A percentile compares a stretch with the other conserved stretches of the same genome.
Evolutionary conservation across 768 basidiomycete genomes (phyloP).

Genomic region (Boletus barrowsii): DNA sequence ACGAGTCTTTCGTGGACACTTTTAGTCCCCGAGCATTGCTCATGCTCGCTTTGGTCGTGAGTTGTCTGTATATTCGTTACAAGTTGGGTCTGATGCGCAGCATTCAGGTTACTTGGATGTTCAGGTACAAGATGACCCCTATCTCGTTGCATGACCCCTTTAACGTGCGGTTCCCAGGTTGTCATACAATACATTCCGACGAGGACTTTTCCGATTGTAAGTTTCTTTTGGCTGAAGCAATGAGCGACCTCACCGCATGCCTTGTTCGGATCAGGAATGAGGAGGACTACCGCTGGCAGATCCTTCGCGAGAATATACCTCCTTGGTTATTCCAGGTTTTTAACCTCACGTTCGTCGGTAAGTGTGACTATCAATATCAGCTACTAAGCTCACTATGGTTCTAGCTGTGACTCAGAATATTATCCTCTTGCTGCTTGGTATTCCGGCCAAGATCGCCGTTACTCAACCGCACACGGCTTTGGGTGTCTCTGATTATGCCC

Average conservation of each 20-base stretch:
- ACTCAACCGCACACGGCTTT: slow-evolving; percentile 53
- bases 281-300: slow-evolving; percentile 91
- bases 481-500: slow-evolving; percentile 55
- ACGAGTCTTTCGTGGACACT: slow-evolving; percentile 33
- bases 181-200: slow-evolving; percentile 77
- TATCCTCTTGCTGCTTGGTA: slow-evolving; percentile 67
- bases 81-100: neutral
- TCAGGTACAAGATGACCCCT: slow-evolving; percentile 37
- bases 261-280: slow-evolving; percentile 49
- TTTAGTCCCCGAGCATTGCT: slow-evolving; percentile 71
- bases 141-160: slow-evolving; percentile 16
- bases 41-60: slow-evolving; percentile 67
- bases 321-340: slow-evolving; percentile 55
- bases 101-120: slow-evolving; percentile 54
- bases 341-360: slow-evolving; percentile 66
- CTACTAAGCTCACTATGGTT: slow-evolving; percentile 1
- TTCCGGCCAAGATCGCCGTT: slow-evolving; percentile 58
- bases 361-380: slow-evolving; percentile 11
- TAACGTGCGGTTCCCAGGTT: slow-evolving; percentile 41
- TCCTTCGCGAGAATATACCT: slow-evolving; percentile 63
- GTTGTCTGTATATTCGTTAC: slow-evolving; percentile 15
- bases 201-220: slow-evolving; percentile 76
- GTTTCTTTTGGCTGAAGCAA: slow-evolving; percentile 17
- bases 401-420: slow-evolving; percentile 74
- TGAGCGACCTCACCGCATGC: neutral